These are phyloP conservation scores for Oemleria cerasiformis DNA, from an alignment of 306 rosid genomes.

Conservation along the genomic window DNA sequence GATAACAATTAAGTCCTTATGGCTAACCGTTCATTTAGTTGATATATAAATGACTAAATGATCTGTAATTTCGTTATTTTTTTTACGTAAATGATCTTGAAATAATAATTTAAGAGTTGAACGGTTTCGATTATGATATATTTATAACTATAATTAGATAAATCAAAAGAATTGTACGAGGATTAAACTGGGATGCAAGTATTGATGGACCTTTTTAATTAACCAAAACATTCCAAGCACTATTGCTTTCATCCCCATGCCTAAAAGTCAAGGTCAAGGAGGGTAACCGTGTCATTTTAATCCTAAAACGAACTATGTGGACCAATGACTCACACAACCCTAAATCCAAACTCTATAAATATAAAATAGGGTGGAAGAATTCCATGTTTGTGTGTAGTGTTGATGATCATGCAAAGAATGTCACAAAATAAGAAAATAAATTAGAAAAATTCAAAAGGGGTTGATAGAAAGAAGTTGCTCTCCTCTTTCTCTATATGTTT, in stretches of 20 bases:
- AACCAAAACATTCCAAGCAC: neutral
- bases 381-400: neutral
- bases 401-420: conserved; percentile 16
- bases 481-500: conserved; percentile 24
- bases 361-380: neutral
- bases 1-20: no score
- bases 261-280: conserved; percentile 42
- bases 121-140: no score
- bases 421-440: neutral
- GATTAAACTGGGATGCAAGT: no score
- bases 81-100: no score
- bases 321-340: conserved; percentile 29
- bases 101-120: no score
- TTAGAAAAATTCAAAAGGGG: conserved; percentile 13
- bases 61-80: no score
- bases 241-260: neutral
- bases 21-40: no score
- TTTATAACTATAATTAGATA: no score
- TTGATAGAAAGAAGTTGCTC: conserved; percentile 32
- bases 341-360: conserved; percentile 7
- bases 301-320: conserved; percentile 25
- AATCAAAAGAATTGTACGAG: no score
- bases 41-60: no score
- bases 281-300: conserved; percentile 47
- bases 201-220: no score